These are phyloP conservation scores for Trichoderma lentiforme DNA, from an alignment of 2,329 filamentous ascomycete species.

Conservation along the genomic window DNA sequence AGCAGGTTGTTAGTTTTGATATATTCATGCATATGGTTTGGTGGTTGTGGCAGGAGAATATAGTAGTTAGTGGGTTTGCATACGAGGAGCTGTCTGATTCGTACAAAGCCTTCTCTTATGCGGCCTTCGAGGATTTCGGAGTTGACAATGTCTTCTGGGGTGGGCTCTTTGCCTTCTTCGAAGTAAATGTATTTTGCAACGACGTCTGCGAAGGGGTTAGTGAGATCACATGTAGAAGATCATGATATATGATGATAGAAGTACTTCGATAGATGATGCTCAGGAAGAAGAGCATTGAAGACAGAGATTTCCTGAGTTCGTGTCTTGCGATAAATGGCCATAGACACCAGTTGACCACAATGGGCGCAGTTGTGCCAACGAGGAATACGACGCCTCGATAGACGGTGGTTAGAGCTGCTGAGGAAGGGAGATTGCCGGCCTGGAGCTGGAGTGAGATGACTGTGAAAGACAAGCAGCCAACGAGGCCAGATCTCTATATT, in stretches of 20 bases:
- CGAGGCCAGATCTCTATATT: conserved; percentile 51
- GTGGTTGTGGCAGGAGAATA: too few relatives aligned
- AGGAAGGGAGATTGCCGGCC: conserved; percentile 30
- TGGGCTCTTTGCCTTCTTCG: conserved; percentile 50
- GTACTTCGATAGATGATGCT: conserved; percentile 55
- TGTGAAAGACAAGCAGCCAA: conserved; percentile 56
- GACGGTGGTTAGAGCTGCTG: conserved; percentile 41
- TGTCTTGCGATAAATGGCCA: conserved; percentile 62
- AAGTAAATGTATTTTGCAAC: conserved; percentile 59
- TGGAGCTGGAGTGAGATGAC: conserved; percentile 48
- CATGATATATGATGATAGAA: conserved; percentile 10
- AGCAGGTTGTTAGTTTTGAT: background rate
- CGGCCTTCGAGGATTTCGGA: conserved; percentile 59
- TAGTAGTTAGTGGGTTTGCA: background rate
- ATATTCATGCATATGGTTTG: background rate
- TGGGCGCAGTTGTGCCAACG: conserved; percentile 50
- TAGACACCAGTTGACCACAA: conserved; percentile 56
- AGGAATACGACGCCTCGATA: conserved; percentile 50
- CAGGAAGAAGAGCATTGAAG: conserved; percentile 55
- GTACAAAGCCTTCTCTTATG: conserved; percentile 57
- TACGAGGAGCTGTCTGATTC: conserved; percentile 54
- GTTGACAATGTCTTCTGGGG: conserved; percentile 46
- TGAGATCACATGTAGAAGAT: too few relatives aligned
- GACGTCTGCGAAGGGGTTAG: conserved; percentile 34
- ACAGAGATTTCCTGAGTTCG: conserved; percentile 53